Evolutionary conservation across 2,329 filamentous ascomycete genomes (phyloP).

Genomic region (Botrytis fabae): DNA sequence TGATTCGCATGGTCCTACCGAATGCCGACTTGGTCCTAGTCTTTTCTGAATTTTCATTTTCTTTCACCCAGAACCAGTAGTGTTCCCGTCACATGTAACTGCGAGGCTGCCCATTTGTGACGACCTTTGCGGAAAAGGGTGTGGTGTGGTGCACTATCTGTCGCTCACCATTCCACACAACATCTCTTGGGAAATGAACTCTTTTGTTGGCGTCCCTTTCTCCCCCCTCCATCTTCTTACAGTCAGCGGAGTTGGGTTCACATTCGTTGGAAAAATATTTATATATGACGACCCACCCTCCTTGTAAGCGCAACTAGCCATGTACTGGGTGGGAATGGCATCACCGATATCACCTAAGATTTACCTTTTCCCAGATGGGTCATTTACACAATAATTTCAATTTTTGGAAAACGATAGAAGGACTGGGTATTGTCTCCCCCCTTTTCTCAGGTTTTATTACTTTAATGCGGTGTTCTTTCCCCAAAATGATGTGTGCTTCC

Average conservation of each 20-base stretch:
- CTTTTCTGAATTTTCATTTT: background rate
- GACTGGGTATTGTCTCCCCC: background rate
- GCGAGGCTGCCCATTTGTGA: constrained; percentile 14
- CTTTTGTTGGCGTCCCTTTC: background rate
- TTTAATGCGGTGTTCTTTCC: background rate
- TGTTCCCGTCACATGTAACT: constrained; percentile 1
- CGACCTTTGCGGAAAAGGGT: constrained; percentile 5
- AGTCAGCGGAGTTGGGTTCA: background rate
- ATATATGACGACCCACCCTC: constrained; percentile 2
- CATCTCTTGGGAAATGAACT: background rate
- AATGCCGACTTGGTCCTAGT: background rate
- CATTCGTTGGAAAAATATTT: background rate
- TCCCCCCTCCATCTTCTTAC: constrained; percentile 6
- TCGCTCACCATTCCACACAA: constrained; percentile 1
- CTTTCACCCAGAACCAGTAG: background rate
- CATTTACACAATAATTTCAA: background rate
- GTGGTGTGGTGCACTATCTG: background rate
- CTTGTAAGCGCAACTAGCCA: constrained; percentile 4
- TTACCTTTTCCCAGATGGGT: background rate
- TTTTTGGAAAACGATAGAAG: background rate
- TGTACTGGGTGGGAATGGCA: background rate
- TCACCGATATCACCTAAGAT: constrained; percentile 13
- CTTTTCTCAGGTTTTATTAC: background rate
- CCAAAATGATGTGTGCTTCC: background rate
- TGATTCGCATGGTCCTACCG: background rate